These are phyloP conservation scores for Dichotomocladium elegans DNA, from an alignment of 371 early-diverging fungal species.

Conservation along the genomic window DNA sequence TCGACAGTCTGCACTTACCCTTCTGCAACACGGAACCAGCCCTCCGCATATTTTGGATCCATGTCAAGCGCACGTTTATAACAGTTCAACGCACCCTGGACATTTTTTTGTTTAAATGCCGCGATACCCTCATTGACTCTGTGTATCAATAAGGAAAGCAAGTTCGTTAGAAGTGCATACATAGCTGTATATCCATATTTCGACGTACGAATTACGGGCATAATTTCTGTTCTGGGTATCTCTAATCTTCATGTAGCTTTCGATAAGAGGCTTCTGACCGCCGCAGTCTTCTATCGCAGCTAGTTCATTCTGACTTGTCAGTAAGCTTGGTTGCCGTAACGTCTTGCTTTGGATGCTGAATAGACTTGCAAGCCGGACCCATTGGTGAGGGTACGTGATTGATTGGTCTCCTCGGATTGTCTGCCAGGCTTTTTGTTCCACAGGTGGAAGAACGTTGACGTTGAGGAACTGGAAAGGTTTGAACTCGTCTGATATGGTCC, in stretches of 20 bases:
- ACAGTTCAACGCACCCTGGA: conserved; percentile 35
- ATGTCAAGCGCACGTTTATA: conserved; percentile 47
- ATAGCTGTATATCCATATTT: background rate
- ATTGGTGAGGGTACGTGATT: conserved; percentile 41
- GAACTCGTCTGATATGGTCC: background rate
- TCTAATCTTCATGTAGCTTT: conserved; percentile 35
- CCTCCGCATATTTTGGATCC: conserved; percentile 51
- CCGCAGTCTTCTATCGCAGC: conserved; percentile 8
- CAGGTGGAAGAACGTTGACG: conserved; percentile 7
- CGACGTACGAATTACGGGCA: conserved; percentile 42
- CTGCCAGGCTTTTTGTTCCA: conserved; percentile 30
- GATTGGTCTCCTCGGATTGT: conserved; percentile 29
- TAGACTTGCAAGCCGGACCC: conserved; percentile 34
- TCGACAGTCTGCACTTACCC: conserved; percentile 16
- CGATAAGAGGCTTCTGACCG: conserved; percentile 10
- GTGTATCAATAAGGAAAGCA: background rate
- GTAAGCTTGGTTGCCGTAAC: conserved; percentile 21
- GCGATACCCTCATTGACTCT: conserved; percentile 46
- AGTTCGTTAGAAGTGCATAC: background rate
- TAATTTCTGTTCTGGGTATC: conserved; percentile 43
- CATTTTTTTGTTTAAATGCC: conserved; percentile 16
- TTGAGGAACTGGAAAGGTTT: conserved; percentile 14
- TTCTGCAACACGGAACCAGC: conserved; percentile 43
- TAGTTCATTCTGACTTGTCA: conserved; percentile 3
- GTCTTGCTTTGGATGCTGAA: conserved; percentile 39